Evolutionary conservation across 768 basidiomycete species (phyloP), one percentile per base, ranked within the genome.

Genomic region (Pisolithus marmoratus): DNA sequence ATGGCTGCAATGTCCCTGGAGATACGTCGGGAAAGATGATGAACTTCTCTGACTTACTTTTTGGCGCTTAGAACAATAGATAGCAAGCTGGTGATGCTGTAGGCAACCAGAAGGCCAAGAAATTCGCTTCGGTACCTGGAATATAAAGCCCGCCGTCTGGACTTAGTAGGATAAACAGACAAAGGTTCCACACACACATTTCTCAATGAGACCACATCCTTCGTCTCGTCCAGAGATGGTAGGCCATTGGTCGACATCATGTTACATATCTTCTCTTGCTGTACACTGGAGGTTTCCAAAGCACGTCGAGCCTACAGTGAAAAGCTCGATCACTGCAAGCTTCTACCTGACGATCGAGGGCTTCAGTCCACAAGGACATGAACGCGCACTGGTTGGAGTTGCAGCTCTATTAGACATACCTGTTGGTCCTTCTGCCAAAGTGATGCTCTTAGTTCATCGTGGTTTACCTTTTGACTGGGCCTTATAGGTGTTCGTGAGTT

Each of bases 191-290:
- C n/a, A 68, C 78, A 38, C 57, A 84, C 84, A 78, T 79, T 80
- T 82, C 63, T 81, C 72, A n/a, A 81, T 72, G 38, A 85, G 60
- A 47, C 73, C 63, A 75, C 78, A 40, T 81, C 79, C 55, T 76
- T 71, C 59, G 83, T 58, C 50, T 81, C 77, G 59, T 83, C 78
- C 65, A 3, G 74, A 66, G 7, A 65, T 47, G 3, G 58, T 61
- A 8, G 58, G 58, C 55, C 72, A 72, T 8, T 68, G 58, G 36
- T 70, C 59, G n/a, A 79, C 56, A 38, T 75, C 71, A 6, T 60
- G 62, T 19, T 65, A 61, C 6, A 81, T 63, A 66, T 57, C 47
- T 70, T 71, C 17, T 66, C 67, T 15, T 61, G 60, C n/a, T 62
- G 59, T 48, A 71, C 65, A 1, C 60, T 54, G 5, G 64, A 61